Conservation (phyloP, 768 basidiomycete species). For the Rubroboletus pulcherrimus region DNA sequence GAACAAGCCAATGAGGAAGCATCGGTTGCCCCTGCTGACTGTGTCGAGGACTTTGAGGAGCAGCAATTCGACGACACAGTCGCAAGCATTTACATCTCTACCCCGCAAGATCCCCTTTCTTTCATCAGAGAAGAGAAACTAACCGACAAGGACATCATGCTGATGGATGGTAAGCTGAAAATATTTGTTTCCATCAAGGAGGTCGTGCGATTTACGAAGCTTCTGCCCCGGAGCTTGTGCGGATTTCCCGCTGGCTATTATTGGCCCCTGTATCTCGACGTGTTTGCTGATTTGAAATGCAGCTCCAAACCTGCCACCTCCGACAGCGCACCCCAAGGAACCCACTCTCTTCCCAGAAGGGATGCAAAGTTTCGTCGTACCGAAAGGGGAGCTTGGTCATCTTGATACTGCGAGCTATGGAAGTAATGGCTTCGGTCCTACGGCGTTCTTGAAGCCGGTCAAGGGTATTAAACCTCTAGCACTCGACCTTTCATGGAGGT, state of each 20-base stretch:
- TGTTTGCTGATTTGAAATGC: constrained; percentile 17
- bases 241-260: constrained; percentile 18
- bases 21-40: not conserved
- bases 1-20: not conserved
- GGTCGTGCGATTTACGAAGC: constrained; percentile 11
- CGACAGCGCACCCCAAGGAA: constrained; percentile 42
- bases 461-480: constrained; percentile 57
- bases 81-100: constrained; percentile 30
- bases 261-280: constrained; percentile 13
- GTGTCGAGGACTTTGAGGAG: constrained; percentile 5
- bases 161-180: constrained; percentile 55
- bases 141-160: constrained; percentile 44
- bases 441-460: constrained; percentile 43
- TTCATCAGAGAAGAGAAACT: constrained; percentile 54
- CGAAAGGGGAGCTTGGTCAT: constrained; percentile 10
- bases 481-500: constrained; percentile 69
- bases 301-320: constrained; percentile 58
- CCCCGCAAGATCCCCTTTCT: constrained; percentile 21
- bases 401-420: not conserved
- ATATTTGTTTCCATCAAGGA: constrained; percentile 8
- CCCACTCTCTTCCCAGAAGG: constrained; percentile 32
- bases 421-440: constrained; percentile 1
- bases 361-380: constrained; percentile 27
- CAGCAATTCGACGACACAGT: constrained; percentile 32
- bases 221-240: constrained; percentile 22